phyloP scores from a whole-genome alignment of 176 grass and related monocot genomes.

The Melocanna baccifera region DNA sequence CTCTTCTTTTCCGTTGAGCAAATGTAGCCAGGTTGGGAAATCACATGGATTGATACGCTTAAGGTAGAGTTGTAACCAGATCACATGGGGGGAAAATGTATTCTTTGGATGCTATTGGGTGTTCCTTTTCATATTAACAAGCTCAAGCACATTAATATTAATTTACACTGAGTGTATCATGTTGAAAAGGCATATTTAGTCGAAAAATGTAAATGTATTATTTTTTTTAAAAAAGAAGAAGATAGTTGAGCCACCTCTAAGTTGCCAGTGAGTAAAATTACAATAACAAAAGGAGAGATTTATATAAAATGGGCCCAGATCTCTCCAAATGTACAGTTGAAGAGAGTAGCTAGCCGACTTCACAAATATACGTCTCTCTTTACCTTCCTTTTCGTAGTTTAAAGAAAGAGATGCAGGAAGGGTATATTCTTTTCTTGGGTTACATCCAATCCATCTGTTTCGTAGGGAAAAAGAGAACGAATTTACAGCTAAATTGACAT shows the following conservation, averaged over 20 bases:
- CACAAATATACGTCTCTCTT: not conserved
- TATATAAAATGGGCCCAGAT: not conserved
- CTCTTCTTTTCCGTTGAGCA: conserved; percentile 30
- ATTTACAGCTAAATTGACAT: conserved; percentile 49
- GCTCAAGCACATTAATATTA: not conserved
- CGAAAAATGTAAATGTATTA: not conserved
- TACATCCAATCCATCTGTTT: conserved; percentile 38
- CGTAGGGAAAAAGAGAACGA: not conserved
- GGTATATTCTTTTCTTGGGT: conserved; percentile 38
- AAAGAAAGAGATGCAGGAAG: not conserved
- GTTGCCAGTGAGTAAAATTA: not conserved
- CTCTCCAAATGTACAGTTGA: not conserved
- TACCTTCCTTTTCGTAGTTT: conserved; percentile 13
- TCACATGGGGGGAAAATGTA: conserved; percentile 15
- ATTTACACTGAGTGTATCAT: not conserved
- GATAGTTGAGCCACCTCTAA: not conserved
- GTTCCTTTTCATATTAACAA: conserved; percentile 11
- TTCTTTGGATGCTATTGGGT: conserved; percentile 22
- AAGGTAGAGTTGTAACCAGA: conserved; percentile 23
- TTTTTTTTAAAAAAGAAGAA: not conserved
- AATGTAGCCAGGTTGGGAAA: conserved; percentile 48
- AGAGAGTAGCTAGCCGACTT: conserved; percentile 15
- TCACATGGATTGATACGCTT: conserved; percentile 48
- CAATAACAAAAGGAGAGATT: not conserved
- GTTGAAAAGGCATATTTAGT: conserved; percentile 10